Evolutionary conservation across 331 rosid species (phyloP).

Genomic region (Saraca asoca): DNA sequence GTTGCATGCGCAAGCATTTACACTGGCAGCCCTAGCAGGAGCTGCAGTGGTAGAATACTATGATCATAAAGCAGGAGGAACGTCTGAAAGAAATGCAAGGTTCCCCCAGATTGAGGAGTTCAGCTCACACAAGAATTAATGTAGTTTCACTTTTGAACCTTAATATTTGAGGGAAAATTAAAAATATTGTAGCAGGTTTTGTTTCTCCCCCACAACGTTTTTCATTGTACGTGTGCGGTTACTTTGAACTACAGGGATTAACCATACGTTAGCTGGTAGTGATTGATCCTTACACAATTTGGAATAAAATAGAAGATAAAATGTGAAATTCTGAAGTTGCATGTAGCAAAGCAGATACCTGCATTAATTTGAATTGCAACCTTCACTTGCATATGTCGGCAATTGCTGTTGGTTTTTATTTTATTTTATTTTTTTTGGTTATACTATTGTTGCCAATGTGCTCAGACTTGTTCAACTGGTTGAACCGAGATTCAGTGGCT

Average conservation of each 20-base stretch:
- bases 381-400: neutral
- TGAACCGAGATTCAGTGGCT: too few relatives aligned
- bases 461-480: too few relatives aligned
- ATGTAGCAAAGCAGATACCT: neutral
- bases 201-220: neutral
- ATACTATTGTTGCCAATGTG: too few relatives aligned
- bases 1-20: constrained; percentile 97
- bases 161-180: neutral
- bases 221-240: constrained; percentile 2
- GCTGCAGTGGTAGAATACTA: constrained; percentile 87
- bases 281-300: neutral
- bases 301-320: neutral
- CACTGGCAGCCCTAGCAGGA: constrained; percentile 86
- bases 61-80: constrained; percentile 55
- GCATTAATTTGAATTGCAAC: neutral
- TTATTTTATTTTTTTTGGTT: too few relatives aligned
- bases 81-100: constrained; percentile 48
- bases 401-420: constrained; percentile 2
- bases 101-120: constrained; percentile 43
- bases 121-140: constrained; percentile 49
- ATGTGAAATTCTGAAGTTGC: neutral
- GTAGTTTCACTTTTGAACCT: neutral
- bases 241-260: neutral
- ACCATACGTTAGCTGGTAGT: neutral
- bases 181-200: neutral